These are phyloP conservation scores for Paulownia fortunei DNA, from an alignment of 257 asterid species.

Conservation along the genomic window DNA sequence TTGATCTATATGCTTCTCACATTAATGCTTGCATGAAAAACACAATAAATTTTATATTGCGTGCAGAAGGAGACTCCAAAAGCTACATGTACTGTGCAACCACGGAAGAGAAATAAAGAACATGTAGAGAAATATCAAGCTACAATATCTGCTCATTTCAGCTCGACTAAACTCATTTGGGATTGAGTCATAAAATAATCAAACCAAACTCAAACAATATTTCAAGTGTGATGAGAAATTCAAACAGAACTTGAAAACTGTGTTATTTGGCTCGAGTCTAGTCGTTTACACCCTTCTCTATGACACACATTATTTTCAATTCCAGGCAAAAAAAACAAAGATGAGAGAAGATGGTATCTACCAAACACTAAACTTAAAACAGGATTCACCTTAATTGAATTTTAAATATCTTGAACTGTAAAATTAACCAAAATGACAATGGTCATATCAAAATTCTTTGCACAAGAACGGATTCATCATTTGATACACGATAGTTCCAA, in stretches of 20 bases:
- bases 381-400: background rate
- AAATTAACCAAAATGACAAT: background rate
- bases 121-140: background rate
- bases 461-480: background rate
- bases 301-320: background rate
- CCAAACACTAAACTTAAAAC: background rate
- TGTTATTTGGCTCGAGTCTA: background rate
- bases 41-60: background rate
- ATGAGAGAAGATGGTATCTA: background rate
- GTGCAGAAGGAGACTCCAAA: background rate
- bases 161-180: background rate
- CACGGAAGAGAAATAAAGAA: background rate
- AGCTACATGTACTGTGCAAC: background rate
- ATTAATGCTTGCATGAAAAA: no score
- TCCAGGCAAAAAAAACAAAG: background rate
- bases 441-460: background rate
- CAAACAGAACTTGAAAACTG: background rate
- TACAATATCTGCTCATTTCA: background rate
- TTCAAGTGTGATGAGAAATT: background rate
- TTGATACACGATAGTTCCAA: background rate
- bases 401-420: background rate
- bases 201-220: background rate
- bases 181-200: background rate
- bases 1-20: no score
- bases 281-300: background rate